Conservation (phyloP, 148 eudicot species). For the Polygonum maritimum region DNA sequence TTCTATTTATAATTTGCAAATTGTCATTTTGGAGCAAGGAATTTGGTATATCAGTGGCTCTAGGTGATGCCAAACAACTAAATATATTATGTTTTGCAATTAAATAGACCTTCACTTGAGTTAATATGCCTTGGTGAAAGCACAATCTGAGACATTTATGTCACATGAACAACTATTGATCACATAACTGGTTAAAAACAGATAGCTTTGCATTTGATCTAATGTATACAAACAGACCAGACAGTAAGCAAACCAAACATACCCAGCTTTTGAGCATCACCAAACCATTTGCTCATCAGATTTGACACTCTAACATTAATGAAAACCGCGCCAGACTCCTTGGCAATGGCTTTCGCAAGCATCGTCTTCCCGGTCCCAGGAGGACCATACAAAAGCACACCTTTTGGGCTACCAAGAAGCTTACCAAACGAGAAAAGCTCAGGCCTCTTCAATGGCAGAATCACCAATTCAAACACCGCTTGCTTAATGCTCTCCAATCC, state of each 20-base stretch:
- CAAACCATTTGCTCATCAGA: slow-evolving; percentile 98
- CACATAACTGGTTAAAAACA: neutral
- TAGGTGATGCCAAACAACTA: neutral
- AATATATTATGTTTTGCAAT: neutral
- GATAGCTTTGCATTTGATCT: neutral
- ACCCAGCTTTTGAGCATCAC: slow-evolving; percentile 98
- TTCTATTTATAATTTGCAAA: no score
- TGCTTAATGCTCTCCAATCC: slow-evolving; percentile 84
- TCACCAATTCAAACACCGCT: slow-evolving; percentile 72
- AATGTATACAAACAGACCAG: neutral
- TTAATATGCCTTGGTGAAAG: neutral
- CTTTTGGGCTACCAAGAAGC: slow-evolving; percentile 83
- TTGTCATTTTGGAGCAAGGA: neutral
- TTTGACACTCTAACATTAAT: slow-evolving; percentile 84
- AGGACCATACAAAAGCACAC: slow-evolving; percentile 87
- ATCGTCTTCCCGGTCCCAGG: slow-evolving; percentile 99
- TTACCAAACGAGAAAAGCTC: slow-evolving; percentile 80
- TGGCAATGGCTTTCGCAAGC: slow-evolving; percentile 99
- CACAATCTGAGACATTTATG: neutral
- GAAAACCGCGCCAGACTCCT: slow-evolving; percentile 94
- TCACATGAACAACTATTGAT: neutral
- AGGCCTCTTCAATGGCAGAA: slow-evolving; percentile 80
- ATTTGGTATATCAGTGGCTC: neutral
- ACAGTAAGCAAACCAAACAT: slow-evolving; percentile 18
- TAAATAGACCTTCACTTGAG: neutral